Conservation (phyloP, 2,329 filamentous ascomycete species). For the Ustilaginoidea virens region DNA sequence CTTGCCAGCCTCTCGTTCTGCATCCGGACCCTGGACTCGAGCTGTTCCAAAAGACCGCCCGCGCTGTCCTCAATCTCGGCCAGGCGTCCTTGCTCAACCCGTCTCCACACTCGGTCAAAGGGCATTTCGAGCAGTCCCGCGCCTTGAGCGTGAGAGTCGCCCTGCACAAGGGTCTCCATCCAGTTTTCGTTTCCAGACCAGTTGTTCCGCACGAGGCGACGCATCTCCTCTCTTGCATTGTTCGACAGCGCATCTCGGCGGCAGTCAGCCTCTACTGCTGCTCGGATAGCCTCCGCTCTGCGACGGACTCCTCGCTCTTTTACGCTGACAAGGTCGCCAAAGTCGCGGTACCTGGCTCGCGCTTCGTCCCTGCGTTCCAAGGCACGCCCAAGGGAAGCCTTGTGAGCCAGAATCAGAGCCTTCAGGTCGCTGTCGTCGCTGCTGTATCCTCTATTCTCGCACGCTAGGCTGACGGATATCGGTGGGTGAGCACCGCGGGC, state of each 20-base stretch:
- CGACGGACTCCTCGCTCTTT: conserved; percentile 45
- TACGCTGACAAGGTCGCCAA: conserved; percentile 45
- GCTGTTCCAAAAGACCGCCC: conserved; percentile 47
- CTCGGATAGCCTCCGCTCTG: conserved; percentile 31
- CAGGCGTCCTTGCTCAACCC: conserved; percentile 43
- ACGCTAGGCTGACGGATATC: conserved; percentile 37
- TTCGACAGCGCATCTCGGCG: conserved; percentile 21
- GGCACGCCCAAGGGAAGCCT: conserved; percentile 43
- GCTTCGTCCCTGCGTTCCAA: conserved; percentile 45
- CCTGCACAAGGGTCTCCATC: conserved; percentile 55
- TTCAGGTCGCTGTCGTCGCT: conserved; percentile 40
- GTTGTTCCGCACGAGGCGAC: conserved; percentile 49
- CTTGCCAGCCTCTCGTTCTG: conserved; percentile 54
- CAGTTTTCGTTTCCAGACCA: conserved; percentile 69
- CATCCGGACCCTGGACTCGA: conserved; percentile 50
- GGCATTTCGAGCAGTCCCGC: conserved; percentile 50
- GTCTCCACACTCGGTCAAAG: conserved; percentile 58
- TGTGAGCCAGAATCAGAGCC: conserved; percentile 59
- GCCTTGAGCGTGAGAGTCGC: conserved; percentile 38
- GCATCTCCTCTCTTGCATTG: conserved; percentile 31
- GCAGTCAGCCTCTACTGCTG: conserved; percentile 12
- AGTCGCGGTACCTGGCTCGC: conserved; percentile 42
- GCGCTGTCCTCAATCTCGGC: conserved; percentile 37
- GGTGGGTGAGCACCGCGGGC: conserved; percentile 26
- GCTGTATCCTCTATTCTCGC: conserved; percentile 42